Conservation (phyloP, 2,329 filamentous ascomycete genomes). For the Colletotrichum australisinense region DNA sequence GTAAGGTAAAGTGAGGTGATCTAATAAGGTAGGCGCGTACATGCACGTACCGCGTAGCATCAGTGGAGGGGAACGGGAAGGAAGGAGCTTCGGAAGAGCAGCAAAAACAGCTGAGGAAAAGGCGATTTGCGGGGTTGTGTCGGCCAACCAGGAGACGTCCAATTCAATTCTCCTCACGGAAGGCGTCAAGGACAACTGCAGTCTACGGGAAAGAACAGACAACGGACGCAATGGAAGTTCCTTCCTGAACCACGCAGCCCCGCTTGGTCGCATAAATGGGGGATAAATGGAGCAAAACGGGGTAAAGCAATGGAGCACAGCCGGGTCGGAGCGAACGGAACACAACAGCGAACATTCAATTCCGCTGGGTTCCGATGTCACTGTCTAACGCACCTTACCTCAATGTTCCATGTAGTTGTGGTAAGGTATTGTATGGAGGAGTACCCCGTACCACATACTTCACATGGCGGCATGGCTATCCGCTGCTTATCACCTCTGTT, state of each 20-base stretch:
- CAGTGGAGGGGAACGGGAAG: neutral
- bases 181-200: no score
- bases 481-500: conserved; percentile 24
- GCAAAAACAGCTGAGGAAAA: neutral
- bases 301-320: neutral
- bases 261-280: neutral
- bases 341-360: neutral
- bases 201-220: neutral
- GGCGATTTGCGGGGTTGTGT: neutral
- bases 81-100: neutral
- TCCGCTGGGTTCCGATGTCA: conserved; percentile 2
- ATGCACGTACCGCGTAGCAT: neutral
- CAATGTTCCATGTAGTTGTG: no score
- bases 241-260: neutral
- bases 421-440: no score
- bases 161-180: neutral
- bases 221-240: neutral
- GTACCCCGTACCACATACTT: no score
- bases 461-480: neutral
- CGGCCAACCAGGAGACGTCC: neutral
- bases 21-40: no score
- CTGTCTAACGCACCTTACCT: neutral
- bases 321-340: conserved; percentile 26
- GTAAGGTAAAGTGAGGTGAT: no score
- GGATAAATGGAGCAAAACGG: neutral